Evolutionary conservation across 768 basidiomycete genomes (phyloP).

Genomic region (Daedaleopsis sinensis): DNA sequence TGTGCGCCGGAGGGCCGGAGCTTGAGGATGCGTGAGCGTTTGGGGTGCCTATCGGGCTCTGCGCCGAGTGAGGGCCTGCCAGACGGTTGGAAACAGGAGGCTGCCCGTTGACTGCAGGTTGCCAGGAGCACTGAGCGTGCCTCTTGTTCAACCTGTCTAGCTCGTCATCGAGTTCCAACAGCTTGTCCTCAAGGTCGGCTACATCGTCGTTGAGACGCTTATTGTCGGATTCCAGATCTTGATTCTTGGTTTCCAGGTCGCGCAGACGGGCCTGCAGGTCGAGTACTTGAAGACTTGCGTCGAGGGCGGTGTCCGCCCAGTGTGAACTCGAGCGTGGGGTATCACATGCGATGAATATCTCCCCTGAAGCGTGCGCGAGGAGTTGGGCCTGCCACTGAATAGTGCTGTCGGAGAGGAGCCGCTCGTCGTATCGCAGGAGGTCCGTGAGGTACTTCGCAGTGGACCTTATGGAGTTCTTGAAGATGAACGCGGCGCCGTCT

Average conservation of each 20-base stretch:
- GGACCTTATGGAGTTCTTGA: conserved; percentile 48
- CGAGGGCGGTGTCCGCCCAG: conserved; percentile 42
- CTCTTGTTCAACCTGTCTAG: conserved; percentile 1
- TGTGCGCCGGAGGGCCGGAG: neutral
- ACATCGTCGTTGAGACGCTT: conserved; percentile 12
- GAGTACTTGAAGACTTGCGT: conserved; percentile 54
- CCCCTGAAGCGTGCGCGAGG: conserved; percentile 60
- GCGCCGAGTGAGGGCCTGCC: too few species aligned
- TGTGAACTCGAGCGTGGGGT: conserved; percentile 22
- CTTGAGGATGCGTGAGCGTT: neutral
- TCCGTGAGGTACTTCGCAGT: conserved; percentile 48
- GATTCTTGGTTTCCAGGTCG: conserved; percentile 39
- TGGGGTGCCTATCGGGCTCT: too few species aligned
- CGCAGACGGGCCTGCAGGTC: conserved; percentile 43
- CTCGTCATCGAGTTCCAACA: conserved; percentile 18
- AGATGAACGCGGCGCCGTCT: conserved; percentile 58
- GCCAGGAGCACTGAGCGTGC: too few species aligned
- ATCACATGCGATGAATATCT: conserved; percentile 48
- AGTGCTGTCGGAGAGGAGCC: conserved; percentile 42
- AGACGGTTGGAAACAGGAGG: neutral
- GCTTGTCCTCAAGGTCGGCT: conserved; percentile 30
- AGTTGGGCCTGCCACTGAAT: conserved; percentile 71
- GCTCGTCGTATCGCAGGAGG: conserved; percentile 52
- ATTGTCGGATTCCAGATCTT: conserved; percentile 24
- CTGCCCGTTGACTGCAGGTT: neutral